phyloP scores from a whole-genome alignment of 805 yeast genomes.

The Yamadazyma akitaensis region DNA sequence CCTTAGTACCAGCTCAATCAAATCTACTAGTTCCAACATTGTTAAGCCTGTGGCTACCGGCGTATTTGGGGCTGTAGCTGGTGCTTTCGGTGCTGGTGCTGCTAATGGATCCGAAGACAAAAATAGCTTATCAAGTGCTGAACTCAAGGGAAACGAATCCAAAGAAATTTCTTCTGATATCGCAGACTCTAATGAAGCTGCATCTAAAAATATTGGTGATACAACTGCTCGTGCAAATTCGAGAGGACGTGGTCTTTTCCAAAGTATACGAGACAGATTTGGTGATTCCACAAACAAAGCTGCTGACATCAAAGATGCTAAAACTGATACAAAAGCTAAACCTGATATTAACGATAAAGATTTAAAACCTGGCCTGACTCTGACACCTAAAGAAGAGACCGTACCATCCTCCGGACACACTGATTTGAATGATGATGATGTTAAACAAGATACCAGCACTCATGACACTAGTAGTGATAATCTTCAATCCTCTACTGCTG shows the following conservation, averaged over 20 bases:
- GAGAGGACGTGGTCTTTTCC: slow-evolving; percentile 28
- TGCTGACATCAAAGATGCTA: slow-evolving; percentile 6
- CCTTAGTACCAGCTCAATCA: slow-evolving; percentile 4
- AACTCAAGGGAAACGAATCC: neutral
- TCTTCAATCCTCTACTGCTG: slow-evolving; percentile 23
- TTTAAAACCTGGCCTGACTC: neutral
- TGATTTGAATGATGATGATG: slow-evolving; percentile 9
- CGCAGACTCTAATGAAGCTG: neutral
- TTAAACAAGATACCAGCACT: slow-evolving; percentile 5
- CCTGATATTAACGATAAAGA: slow-evolving; percentile 18
- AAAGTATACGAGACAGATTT: slow-evolving; percentile 31
- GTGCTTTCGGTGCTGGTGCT: slow-evolving; percentile 1
- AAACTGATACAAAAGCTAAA: slow-evolving; percentile 6
- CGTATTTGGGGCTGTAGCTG: slow-evolving; percentile 7
- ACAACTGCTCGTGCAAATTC: slow-evolving; percentile 12
- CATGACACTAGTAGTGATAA: slow-evolving; percentile 19
- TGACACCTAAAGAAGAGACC: neutral
- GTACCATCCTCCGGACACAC: neutral
- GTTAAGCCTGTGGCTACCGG: slow-evolving; percentile 6
- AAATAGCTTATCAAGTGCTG: neutral
- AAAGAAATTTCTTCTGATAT: neutral
- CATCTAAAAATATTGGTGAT: slow-evolving; percentile 3
- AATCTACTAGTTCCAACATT: slow-evolving; percentile 6
- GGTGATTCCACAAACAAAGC: slow-evolving; percentile 11
- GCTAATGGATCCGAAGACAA: neutral